phyloP scores from a whole-genome alignment of 139 green algal species.

The Ulvella scutata region DNA sequence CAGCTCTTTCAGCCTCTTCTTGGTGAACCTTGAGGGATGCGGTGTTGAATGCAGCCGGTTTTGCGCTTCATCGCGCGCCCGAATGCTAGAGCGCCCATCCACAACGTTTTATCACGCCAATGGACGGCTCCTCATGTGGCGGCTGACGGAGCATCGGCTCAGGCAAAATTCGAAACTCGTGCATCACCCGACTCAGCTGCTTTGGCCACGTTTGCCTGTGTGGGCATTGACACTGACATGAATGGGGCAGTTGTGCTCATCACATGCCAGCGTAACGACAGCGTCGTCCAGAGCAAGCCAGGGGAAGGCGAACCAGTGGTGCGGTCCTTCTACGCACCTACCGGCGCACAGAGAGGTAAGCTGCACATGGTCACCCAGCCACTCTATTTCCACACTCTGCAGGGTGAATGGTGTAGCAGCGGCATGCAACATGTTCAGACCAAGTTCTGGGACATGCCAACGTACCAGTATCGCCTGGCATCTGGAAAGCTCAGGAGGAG shows the following conservation, averaged over 20 bases:
- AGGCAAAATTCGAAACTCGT: no score
- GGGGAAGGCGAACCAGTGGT: neutral
- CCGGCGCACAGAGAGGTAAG: no score
- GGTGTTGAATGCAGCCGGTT: no score
- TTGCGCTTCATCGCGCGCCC: no score
- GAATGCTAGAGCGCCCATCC: no score
- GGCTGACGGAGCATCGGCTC: no score
- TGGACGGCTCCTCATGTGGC: no score
- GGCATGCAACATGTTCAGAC: neutral
- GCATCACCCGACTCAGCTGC: no score
- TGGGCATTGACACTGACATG: neutral
- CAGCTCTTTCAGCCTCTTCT: no score
- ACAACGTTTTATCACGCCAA: no score
- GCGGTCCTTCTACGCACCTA: neutral
- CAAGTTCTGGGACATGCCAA: neutral
- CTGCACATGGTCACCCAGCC: no score
- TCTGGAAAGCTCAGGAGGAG: neutral
- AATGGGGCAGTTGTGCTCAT: neutral
- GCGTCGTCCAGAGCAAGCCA: neutral
- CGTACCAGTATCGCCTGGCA: constrained; percentile 1
- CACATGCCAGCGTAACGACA: neutral
- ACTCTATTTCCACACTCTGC: neutral
- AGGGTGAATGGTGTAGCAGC: neutral
- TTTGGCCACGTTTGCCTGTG: neutral
- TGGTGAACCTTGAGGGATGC: no score